Conservation (phyloP, 2,329 filamentous ascomycete species). For the Phaeophleospora eucalypticola region DNA sequence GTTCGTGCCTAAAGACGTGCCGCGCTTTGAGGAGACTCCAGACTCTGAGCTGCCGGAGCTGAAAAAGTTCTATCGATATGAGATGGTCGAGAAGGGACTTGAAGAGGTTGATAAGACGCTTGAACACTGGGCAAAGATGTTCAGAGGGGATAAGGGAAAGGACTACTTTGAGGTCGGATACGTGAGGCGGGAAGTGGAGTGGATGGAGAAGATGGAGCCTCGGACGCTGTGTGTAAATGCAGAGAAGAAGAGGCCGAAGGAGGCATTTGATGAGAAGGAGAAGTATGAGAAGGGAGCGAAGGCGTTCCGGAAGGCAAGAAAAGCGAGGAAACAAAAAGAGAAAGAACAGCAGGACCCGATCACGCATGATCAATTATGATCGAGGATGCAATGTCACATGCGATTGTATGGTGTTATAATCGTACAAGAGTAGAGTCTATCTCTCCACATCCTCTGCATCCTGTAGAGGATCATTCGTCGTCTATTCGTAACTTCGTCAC, state of each 20-base stretch:
- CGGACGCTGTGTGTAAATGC: slow-evolving; percentile 51
- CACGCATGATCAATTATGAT: slow-evolving; percentile 6
- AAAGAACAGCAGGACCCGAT: neutral
- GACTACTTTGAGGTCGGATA: slow-evolving; percentile 79
- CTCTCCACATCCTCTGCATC: neutral
- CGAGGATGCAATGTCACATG: neutral
- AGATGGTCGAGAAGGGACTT: slow-evolving; percentile 63
- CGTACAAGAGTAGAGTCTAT: too few species aligned
- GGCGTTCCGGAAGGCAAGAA: slow-evolving; percentile 10
- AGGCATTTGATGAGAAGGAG: slow-evolving; percentile 18
- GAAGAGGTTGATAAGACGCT: slow-evolving; percentile 64
- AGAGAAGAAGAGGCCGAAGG: slow-evolving; percentile 58
- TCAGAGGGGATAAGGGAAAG: slow-evolving; percentile 57
- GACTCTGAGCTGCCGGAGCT: slow-evolving; percentile 23
- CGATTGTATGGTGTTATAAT: neutral
- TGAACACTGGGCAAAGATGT: slow-evolving; percentile 79
- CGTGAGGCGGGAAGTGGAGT: slow-evolving; percentile 60
- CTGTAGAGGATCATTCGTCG: neutral
- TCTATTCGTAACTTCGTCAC: neutral
- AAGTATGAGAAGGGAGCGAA: slow-evolving; percentile 11
- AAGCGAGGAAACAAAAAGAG: slow-evolving; percentile 5
- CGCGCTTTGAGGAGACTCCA: slow-evolving; percentile 24
- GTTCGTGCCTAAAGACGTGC: slow-evolving; percentile 61
- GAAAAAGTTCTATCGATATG: slow-evolving; percentile 43
- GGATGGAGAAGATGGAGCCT: slow-evolving; percentile 53